These are phyloP conservation scores for Zopfia rhizophila DNA, from an alignment of 2,329 filamentous ascomycete genomes.

Conservation along the genomic window DNA sequence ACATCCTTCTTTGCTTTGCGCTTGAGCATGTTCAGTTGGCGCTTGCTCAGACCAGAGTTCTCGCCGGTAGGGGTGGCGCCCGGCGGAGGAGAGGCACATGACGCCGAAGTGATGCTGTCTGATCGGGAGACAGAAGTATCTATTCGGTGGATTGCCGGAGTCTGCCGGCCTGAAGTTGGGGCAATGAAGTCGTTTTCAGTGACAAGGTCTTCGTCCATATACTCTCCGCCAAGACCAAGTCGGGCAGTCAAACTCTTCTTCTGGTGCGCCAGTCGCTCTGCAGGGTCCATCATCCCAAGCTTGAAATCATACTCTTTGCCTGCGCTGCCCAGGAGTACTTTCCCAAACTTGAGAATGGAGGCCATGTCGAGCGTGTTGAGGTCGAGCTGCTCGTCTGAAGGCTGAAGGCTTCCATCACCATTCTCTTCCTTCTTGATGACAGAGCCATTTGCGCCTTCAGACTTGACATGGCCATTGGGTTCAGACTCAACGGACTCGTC, in stretches of 20 bases:
- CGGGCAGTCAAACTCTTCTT: constrained; percentile 87
- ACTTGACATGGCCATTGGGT: constrained; percentile 62
- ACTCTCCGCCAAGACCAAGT: constrained; percentile 85
- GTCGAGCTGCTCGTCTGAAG: constrained; percentile 71
- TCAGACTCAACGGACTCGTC: constrained; percentile 55
- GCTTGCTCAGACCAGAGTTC: constrained; percentile 78
- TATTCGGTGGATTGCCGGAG: constrained; percentile 56
- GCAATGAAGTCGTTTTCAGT: constrained; percentile 69
- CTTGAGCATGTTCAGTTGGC: constrained; percentile 94
- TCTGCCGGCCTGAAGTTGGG: constrained; percentile 50
- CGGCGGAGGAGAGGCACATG: constrained; percentile 56
- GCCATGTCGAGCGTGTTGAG: constrained; percentile 81
- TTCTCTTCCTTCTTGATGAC: constrained; percentile 62
- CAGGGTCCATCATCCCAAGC: constrained; percentile 82
- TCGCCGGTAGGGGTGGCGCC: constrained; percentile 53
- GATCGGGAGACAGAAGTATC: constrained; percentile 61
- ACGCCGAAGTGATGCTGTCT: constrained; percentile 56
- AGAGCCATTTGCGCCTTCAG: constrained; percentile 61
- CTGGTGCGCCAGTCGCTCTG: constrained; percentile 82
- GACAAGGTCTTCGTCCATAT: constrained; percentile 84
- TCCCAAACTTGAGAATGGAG: constrained; percentile 83
- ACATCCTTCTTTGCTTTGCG: constrained; percentile 91
- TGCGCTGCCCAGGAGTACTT: constrained; percentile 82
- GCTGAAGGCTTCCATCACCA: constrained; percentile 53
- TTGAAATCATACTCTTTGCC: constrained; percentile 86